Percentiles rank a stretch among this genome's conserved stretches.
Conservation (phyloP, 1,139 yeast species). For the Yamadazyma sp. region DNA sequence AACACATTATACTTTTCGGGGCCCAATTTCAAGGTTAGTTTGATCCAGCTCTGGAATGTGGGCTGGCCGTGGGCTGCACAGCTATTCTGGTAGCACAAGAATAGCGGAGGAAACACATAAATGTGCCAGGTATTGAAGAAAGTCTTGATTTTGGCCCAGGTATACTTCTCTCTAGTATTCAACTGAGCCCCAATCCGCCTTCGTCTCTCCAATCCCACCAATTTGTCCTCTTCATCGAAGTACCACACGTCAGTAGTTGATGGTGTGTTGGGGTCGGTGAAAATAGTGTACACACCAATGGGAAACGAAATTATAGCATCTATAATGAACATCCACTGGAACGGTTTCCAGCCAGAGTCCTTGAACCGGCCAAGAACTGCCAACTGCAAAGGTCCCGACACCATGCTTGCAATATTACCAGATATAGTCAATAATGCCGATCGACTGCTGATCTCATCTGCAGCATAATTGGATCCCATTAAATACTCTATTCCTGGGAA, state of each 20-base stretch:
- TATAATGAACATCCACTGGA: constrained; percentile 41
- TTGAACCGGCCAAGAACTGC: constrained; percentile 31
- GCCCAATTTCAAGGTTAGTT: constrained; percentile 35
- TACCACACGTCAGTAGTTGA: constrained; percentile 41
- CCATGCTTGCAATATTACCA: constrained; percentile 26
- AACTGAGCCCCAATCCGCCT: constrained; percentile 47
- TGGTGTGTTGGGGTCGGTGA: constrained; percentile 41
- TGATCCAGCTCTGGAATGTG: constrained; percentile 56
- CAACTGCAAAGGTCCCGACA: constrained; percentile 39
- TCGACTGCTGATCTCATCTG: constrained; percentile 34
- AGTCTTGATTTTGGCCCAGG: constrained; percentile 37
- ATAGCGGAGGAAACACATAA: constrained; percentile 47
- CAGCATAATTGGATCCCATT: constrained; percentile 40
- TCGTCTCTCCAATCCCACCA: constrained; percentile 40
- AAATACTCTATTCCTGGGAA: constrained; percentile 57
- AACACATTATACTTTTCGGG: constrained; percentile 45
- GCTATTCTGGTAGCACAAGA: constrained; percentile 50
- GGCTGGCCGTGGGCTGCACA: constrained; percentile 46
- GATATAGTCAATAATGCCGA: constrained; percentile 46
- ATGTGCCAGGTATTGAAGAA: constrained; percentile 52
- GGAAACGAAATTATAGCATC: constrained; percentile 41
- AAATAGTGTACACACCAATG: constrained; percentile 35
- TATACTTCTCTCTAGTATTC: constrained; percentile 43
- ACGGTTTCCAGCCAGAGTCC: constrained; percentile 28
- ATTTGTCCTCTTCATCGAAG: constrained; percentile 31